These are phyloP conservation scores for Eutypella sp. DNA, from an alignment of 2,329 filamentous ascomycete species.

Conservation along the genomic window DNA sequence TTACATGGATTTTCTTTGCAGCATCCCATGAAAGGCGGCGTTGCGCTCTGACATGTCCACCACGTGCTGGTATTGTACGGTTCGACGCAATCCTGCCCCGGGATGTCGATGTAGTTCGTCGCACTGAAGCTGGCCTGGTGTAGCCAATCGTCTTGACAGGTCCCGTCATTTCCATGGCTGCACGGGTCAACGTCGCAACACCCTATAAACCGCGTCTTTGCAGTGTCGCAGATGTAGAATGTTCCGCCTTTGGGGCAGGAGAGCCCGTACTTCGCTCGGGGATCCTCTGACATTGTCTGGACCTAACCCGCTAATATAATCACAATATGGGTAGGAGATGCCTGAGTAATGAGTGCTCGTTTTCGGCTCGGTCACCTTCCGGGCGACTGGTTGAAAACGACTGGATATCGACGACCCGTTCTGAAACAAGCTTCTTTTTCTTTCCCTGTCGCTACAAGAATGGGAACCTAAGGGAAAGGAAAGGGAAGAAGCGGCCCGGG, in stretches of 20 bases:
- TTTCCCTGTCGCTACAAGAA: too few species aligned
- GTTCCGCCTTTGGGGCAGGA: conserved; percentile 27
- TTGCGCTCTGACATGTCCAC: conserved; percentile 27
- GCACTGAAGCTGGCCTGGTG: conserved; percentile 27
- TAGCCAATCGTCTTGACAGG: conserved; percentile 27
- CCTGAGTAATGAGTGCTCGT: too few species aligned
- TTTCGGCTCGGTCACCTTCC: too few species aligned
- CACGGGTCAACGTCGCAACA: conserved; percentile 35
- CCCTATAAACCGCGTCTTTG: conserved; percentile 30
- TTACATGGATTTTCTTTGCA: conserved; percentile 31
- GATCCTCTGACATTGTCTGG: not conserved
- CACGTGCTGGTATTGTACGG: conserved; percentile 21
- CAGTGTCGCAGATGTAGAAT: conserved; percentile 29
- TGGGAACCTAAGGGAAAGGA: too few species aligned
- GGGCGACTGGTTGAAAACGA: too few species aligned
- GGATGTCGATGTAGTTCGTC: conserved; percentile 22
- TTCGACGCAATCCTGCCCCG: conserved; percentile 27
- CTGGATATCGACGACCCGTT: too few species aligned
- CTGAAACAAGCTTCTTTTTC: too few species aligned
- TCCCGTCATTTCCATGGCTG: conserved; percentile 15
- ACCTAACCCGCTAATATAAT: too few species aligned
- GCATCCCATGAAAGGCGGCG: conserved; percentile 31
- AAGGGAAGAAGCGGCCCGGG: too few species aligned
- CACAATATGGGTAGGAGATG: too few species aligned
- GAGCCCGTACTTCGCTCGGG: conserved; percentile 15